These are phyloP conservation scores for Endoconidiophora polonica DNA, from an alignment of 2,329 filamentous ascomycete genomes.

Conservation along the genomic window DNA sequence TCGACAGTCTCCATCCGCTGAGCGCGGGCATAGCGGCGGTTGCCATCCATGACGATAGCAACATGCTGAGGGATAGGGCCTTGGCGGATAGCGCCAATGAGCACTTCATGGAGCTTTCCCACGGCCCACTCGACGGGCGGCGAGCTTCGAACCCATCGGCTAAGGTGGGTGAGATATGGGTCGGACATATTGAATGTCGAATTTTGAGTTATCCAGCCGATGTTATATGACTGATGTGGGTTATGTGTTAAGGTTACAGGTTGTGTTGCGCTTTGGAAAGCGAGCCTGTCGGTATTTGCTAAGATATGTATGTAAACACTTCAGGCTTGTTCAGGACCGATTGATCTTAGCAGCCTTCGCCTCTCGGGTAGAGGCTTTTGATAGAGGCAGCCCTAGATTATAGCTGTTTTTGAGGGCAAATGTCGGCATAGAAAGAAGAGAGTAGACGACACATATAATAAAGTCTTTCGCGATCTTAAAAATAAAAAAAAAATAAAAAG, in stretches of 20 bases:
- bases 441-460: too few relatives aligned
- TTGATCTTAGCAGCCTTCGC: too few relatives aligned
- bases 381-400: too few relatives aligned
- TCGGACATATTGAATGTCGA: slow-evolving; percentile 30
- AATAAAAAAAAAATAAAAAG: too few relatives aligned
- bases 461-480: too few relatives aligned
- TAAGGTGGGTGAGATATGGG: slow-evolving; percentile 31
- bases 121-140: slow-evolving; percentile 87
- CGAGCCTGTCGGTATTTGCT: too few relatives aligned
- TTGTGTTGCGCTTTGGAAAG: background rate
- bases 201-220: background rate
- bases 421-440: too few relatives aligned
- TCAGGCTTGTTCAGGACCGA: too few relatives aligned
- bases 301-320: too few relatives aligned
- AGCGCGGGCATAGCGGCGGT: slow-evolving; percentile 74
- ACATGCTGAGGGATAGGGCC: slow-evolving; percentile 88
- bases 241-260: background rate
- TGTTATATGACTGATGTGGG: background rate
- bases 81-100: slow-evolving; percentile 78
- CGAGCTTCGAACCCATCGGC: slow-evolving; percentile 64
- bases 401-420: too few relatives aligned
- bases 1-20: slow-evolving; percentile 94
- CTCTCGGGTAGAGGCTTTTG: too few relatives aligned
- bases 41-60: slow-evolving; percentile 99
- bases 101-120: slow-evolving; percentile 58